A percentile compares a stretch with the other conserved stretches of the same genome.
Evolutionary conservation across 495 filamentous ascomycete species (phyloP).

Genomic region (Bryoglossum gracile): DNA sequence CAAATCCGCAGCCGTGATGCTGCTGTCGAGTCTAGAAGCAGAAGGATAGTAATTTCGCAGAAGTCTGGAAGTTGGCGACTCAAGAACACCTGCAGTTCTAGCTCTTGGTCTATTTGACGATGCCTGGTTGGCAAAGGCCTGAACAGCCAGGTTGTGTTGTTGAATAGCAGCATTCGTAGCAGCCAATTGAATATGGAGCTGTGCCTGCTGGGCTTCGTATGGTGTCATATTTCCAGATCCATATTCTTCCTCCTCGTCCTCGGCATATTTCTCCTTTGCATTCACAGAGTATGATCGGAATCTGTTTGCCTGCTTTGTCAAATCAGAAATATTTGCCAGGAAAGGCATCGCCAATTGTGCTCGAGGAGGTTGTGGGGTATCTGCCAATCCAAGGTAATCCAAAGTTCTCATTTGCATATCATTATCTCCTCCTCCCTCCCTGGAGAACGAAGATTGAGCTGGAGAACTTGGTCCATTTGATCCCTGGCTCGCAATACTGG

Average conservation of each 20-base stretch:
- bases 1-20: constrained; percentile 74
- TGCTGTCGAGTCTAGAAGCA: constrained; percentile 78
- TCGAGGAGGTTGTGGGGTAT: constrained; percentile 79
- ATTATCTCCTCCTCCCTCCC: constrained; percentile 76
- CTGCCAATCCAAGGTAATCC: constrained; percentile 91
- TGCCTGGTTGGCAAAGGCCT: constrained; percentile 80
- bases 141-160: constrained; percentile 88
- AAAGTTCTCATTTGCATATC: constrained; percentile 84
- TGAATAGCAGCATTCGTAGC: constrained; percentile 87
- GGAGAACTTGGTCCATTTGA: constrained; percentile 89
- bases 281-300: constrained; percentile 98
- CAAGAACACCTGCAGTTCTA: constrained; percentile 77
- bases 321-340: constrained; percentile 67
- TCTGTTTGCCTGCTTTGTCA: constrained; percentile 73
- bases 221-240: constrained; percentile 67
- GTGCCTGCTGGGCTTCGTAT: constrained; percentile 60
- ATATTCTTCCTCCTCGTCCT: constrained; percentile 84
- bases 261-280: constrained; percentile 94
- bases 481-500: constrained; percentile 62
- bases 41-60: constrained; percentile 71
- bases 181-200: constrained; percentile 53
- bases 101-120: constrained; percentile 78
- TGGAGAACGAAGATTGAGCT: constrained; percentile 79
- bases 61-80: constrained; percentile 67
- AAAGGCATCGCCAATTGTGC: constrained; percentile 66